phyloP scores from a whole-genome alignment of 192 early-diverging fungal genomes.

The Coemansia sp. region DNA sequence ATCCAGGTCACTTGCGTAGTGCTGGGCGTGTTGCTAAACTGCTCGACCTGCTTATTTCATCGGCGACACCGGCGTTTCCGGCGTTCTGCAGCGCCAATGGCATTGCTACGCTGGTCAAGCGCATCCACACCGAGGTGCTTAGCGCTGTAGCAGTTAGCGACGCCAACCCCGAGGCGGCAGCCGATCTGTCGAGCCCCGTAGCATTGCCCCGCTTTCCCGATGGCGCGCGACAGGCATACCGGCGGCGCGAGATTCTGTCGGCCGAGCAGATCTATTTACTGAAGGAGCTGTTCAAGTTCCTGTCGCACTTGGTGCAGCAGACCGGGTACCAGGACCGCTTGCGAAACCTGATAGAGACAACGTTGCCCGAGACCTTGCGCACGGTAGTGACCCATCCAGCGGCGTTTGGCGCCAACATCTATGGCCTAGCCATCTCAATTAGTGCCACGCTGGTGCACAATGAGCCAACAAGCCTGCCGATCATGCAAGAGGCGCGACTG shows the following conservation, averaged over 20 bases:
- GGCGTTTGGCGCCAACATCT: constrained; percentile 79
- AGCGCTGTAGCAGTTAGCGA: constrained; percentile 30
- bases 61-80: constrained; percentile 67
- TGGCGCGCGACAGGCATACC: constrained; percentile 36
- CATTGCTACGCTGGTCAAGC: constrained; percentile 68
- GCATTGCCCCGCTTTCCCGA: constrained; percentile 20
- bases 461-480: constrained; percentile 90
- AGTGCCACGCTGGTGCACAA: constrained; percentile 97
- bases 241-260: constrained; percentile 56
- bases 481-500: constrained; percentile 89
- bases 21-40: constrained; percentile 71
- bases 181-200: constrained; percentile 42
- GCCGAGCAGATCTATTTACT: constrained; percentile 74
- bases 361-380: constrained; percentile 73
- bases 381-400: constrained; percentile 70
- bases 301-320: constrained; percentile 93
- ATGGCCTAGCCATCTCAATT: constrained; percentile 86
- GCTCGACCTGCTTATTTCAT: constrained; percentile 80
- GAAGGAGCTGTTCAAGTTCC: constrained; percentile 87
- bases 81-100: constrained; percentile 84
- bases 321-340: constrained; percentile 85
- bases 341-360: constrained; percentile 91
- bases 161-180: constrained; percentile 24
- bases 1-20: constrained; percentile 58
- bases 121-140: constrained; percentile 64